Base-by-base conservation (phyloP, 257 asterid genomes). In the Phtheirospermum japonicum region DNA sequence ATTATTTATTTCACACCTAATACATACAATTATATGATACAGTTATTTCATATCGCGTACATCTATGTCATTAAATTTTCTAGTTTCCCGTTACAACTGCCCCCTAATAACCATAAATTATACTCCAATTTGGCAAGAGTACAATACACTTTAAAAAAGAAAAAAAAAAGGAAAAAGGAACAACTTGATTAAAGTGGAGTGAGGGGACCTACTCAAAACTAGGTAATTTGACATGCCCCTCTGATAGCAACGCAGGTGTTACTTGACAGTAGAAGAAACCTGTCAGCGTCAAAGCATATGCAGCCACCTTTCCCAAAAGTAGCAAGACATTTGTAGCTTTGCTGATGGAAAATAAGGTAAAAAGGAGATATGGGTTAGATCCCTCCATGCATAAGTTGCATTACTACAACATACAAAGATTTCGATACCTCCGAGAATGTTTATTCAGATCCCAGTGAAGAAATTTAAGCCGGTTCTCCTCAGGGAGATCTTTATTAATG, bases 401-500 rank as follows among this genome's bases (percentile, higher is more conserved):
- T 57, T 26, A 42, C 39, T 11, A 71, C 20, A 48, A 73, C 17
- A 56, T 46, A 51, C 54, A 31, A 67, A 68, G 46, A 23, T 55
- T 12, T 49, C 61, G 51, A 59, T 78, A 93, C 99, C 99, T 81
- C 66, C 85, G 89, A 12, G 99, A 93, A 80, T 93, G 96, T 74
- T 89, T 93, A 77, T 89, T 73, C 83, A 93, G 79, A 77, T 92
- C 99, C 97, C 85, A 89, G 75, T 92, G 99, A 61, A 92, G 96
- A 77, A 92, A 92, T 78, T 79, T 92, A 63, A 92, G 95, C 57
- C 80, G 92, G 64, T 84, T 79, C 80, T 85, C 96, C 73, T 89
- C 97, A 37, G 89, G 61, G 19, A 92, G 70, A 74, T 85, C 90
- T 72, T 77, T 86, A 71, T 92, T 92, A 63, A 92, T 89, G 70